phyloP scores from a whole-genome alignment of 1,284 basidiomycete genomes.

The Waitea zeae region DNA sequence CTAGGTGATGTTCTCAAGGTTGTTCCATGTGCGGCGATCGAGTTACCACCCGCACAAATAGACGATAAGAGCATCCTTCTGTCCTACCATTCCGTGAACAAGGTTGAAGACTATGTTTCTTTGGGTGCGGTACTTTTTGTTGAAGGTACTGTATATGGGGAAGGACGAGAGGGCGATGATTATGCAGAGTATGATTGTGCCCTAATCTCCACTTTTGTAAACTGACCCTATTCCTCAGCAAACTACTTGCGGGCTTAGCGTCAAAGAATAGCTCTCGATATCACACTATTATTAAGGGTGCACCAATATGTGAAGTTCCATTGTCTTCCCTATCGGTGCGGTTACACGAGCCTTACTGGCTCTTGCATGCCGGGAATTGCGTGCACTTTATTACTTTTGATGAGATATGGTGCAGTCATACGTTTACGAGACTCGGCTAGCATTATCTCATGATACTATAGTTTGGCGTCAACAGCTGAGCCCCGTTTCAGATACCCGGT shows the following conservation, averaged over 20 bases:
- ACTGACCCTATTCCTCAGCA: not conserved
- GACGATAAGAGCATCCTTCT: conserved; percentile 16
- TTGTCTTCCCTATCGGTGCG: conserved; percentile 38
- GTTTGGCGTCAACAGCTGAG: conserved; percentile 40
- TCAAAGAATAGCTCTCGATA: conserved; percentile 31
- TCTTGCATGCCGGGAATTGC: conserved; percentile 64
- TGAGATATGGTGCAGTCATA: conserved; percentile 37
- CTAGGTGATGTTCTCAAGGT: conserved; percentile 41
- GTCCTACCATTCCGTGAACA: conserved; percentile 16
- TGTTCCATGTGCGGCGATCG: conserved; percentile 46
- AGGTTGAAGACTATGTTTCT: conserved; percentile 7
- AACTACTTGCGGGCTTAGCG: conserved; percentile 3
- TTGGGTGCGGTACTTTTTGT: conserved; percentile 37
- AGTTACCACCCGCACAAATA: conserved; percentile 24
- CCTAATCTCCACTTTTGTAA: conserved; percentile 1
- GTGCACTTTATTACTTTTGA: conserved; percentile 65
- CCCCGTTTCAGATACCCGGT: conserved; percentile 41
- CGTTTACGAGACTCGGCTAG: conserved; percentile 1
- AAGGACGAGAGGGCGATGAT: conserved; percentile 25
- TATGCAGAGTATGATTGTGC: conserved; percentile 51
- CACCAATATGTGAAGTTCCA: conserved; percentile 25
- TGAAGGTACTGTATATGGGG: conserved; percentile 39
- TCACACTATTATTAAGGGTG: conserved; percentile 24
- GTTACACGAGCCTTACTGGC: conserved; percentile 62
- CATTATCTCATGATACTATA: conserved; percentile 12